These are phyloP conservation scores for Volvariella surrecta DNA, from an alignment of 1,284 basidiomycete genomes.

Conservation along the genomic window DNA sequence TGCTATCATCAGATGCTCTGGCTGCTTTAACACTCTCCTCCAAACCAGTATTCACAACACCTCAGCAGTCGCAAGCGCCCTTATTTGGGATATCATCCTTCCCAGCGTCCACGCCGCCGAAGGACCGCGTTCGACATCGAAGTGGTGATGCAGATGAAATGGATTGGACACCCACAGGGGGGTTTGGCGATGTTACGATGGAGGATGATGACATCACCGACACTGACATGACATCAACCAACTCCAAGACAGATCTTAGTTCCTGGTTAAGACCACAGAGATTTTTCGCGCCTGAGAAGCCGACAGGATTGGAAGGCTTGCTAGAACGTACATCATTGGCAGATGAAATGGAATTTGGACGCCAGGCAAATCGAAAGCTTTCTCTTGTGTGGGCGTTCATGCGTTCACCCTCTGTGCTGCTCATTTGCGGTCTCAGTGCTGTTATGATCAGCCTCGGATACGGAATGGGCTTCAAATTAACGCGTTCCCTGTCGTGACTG, in stretches of 20 bases:
- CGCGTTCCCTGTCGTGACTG: no score
- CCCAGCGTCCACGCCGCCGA: conserved; percentile 15
- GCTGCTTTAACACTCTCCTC: conserved; percentile 56
- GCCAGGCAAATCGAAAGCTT: no score
- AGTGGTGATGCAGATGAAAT: conserved; percentile 30
- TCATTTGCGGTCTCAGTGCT: no score
- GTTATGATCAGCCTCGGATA: no score
- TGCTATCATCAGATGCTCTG: conserved; percentile 38
- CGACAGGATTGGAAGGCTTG: conserved; percentile 70
- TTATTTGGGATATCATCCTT: conserved; percentile 65
- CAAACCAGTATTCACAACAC: conserved; percentile 38
- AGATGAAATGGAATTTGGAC: conserved; percentile 14
- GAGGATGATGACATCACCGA: conserved; percentile 10
- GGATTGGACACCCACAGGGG: conserved; percentile 58
- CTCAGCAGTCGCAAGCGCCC: conserved; percentile 23
- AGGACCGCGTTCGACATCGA: conserved; percentile 9
- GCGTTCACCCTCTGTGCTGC: no score
- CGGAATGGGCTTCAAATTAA: no score
- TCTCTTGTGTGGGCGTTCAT: no score
- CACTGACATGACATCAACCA: conserved; percentile 15
- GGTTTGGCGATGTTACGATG: conserved; percentile 16
- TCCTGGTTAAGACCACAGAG: conserved; percentile 55
- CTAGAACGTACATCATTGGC: conserved; percentile 55
- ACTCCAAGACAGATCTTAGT: conserved; percentile 20
- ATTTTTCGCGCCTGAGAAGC: conserved; percentile 70